Conservation (phyloP, 306 rosid genomes). For the Trifolium subterraneum region DNA sequence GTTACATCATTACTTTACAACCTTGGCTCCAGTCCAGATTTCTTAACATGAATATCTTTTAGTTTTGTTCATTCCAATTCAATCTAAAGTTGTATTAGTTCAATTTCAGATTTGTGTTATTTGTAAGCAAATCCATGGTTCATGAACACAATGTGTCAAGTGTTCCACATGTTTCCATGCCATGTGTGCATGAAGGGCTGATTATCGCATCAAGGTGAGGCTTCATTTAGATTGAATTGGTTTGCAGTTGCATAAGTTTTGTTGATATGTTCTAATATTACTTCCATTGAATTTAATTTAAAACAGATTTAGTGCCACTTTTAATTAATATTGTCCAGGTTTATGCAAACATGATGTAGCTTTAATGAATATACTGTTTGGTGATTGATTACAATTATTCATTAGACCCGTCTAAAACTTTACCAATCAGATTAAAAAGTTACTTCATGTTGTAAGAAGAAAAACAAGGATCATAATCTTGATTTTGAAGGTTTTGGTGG, state of each 20-base stretch:
- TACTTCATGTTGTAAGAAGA: constrained; percentile 2
- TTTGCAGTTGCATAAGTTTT: constrained; percentile 29
- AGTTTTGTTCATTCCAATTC: constrained; percentile 10
- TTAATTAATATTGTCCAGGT: constrained; percentile 5
- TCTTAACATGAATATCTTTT: constrained; percentile 20
- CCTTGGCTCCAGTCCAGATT: constrained; percentile 18
- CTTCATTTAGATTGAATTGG: constrained; percentile 8
- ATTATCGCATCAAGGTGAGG: constrained; percentile 89
- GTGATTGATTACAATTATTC: too few species aligned
- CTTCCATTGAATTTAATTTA: constrained; percentile 22
- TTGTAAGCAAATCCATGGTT: constrained; percentile 91
- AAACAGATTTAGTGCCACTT: constrained; percentile 14
- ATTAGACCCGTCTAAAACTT: too few species aligned
- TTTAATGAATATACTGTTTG: background rate
- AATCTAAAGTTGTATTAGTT: constrained; percentile 38
- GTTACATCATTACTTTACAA: background rate
- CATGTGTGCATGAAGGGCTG: constrained; percentile 97
- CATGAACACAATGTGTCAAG: constrained; percentile 91
- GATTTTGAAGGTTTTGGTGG: background rate
- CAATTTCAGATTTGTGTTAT: constrained; percentile 86
- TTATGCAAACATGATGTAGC: constrained; percentile 11
- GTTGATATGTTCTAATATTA: background rate
- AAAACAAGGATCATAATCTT: background rate
- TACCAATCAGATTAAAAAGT: background rate
- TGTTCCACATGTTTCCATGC: constrained; percentile 92